phyloP scores from a whole-genome alignment of 805 yeast species.

The Nakazawaea wickerhamii region DNA sequence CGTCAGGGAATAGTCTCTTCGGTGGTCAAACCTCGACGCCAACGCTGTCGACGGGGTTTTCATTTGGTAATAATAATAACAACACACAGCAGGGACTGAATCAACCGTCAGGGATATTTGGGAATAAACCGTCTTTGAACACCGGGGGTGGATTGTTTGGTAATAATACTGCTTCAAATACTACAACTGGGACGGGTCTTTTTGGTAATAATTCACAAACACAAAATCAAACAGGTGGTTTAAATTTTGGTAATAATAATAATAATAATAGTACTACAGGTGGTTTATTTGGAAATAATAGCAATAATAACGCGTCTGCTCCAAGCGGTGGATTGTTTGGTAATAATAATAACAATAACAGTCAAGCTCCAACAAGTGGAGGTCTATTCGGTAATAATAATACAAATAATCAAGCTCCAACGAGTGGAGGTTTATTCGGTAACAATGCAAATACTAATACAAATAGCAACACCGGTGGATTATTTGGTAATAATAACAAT shows the following conservation, averaged over 20 bases:
- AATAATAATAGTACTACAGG: slow-evolving; percentile 15
- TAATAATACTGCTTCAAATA: slow-evolving; percentile 9
- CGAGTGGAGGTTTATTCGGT: slow-evolving; percentile 34
- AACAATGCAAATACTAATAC: slow-evolving; percentile 16
- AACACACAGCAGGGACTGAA: slow-evolving; percentile 2
- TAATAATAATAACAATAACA: slow-evolving; percentile 17
- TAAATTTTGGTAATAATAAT: slow-evolving; percentile 13
- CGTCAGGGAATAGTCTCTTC: slow-evolving; percentile 1
- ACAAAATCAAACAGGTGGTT: slow-evolving; percentile 7
- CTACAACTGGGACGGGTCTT: slow-evolving; percentile 15
- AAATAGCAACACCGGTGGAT: slow-evolving; percentile 18
- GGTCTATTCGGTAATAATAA: slow-evolving; percentile 25
- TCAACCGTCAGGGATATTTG: slow-evolving; percentile 28
- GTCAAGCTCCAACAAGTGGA: slow-evolving; percentile 24
- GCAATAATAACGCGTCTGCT: slow-evolving; percentile 15
- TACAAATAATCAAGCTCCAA: slow-evolving; percentile 12
- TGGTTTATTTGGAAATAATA: slow-evolving; percentile 23
- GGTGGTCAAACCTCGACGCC: background rate
- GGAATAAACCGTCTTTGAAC: slow-evolving; percentile 19
- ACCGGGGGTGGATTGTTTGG: slow-evolving; percentile 24
- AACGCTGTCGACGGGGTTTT: slow-evolving; percentile 15
- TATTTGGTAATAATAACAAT: slow-evolving; percentile 22
- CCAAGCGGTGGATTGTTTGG: slow-evolving; percentile 33
- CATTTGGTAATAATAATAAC: slow-evolving; percentile 15
- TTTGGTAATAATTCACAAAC: slow-evolving; percentile 15